Percentiles rank a stretch among this genome's conserved stretches.
Evolutionary conservation across 768 basidiomycete genomes (phyloP).

Genomic region (Antrodiella citrinella): DNA sequence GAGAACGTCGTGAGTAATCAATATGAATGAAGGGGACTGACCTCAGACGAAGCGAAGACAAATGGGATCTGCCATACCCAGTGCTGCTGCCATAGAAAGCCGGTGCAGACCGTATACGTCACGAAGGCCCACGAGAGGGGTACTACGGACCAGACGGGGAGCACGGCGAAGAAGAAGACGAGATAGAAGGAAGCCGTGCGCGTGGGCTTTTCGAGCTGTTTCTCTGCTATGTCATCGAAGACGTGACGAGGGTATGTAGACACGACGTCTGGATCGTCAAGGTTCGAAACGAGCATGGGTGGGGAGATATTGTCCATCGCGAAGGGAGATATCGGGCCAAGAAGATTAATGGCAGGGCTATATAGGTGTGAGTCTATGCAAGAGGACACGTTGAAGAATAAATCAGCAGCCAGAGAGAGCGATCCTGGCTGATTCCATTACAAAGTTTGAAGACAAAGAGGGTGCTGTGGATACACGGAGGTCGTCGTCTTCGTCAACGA

Average conservation of each 20-base stretch:
- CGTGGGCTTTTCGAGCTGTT: slow-evolving; percentile 26
- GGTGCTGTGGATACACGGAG: neutral
- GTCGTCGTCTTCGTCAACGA: neutral
- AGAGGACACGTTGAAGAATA: no score
- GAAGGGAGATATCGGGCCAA: neutral
- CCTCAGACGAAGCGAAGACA: slow-evolving; percentile 51
- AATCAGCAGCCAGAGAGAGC: neutral
- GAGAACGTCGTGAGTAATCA: neutral
- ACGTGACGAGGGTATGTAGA: slow-evolving; percentile 1
- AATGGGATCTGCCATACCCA: slow-evolving; percentile 34
- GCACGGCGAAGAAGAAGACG: slow-evolving; percentile 45
- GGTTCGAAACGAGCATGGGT: neutral
- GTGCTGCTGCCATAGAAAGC: slow-evolving; percentile 33
- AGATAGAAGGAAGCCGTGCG: slow-evolving; percentile 49
- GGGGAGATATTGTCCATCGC: no score
- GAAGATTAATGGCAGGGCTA: neutral
- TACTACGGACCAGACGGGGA: slow-evolving; percentile 56
- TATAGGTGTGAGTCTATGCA: neutral
- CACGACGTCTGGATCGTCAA: neutral
- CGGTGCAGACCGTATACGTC: slow-evolving; percentile 35
- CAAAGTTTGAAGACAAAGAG: no score
- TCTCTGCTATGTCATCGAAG: slow-evolving; percentile 17
- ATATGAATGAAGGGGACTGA: slow-evolving; percentile 21
- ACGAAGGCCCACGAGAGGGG: slow-evolving; percentile 63
- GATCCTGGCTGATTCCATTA: neutral